Conservation (phyloP, 2,329 filamentous ascomycete genomes). For the Fusarium humuli region DNA sequence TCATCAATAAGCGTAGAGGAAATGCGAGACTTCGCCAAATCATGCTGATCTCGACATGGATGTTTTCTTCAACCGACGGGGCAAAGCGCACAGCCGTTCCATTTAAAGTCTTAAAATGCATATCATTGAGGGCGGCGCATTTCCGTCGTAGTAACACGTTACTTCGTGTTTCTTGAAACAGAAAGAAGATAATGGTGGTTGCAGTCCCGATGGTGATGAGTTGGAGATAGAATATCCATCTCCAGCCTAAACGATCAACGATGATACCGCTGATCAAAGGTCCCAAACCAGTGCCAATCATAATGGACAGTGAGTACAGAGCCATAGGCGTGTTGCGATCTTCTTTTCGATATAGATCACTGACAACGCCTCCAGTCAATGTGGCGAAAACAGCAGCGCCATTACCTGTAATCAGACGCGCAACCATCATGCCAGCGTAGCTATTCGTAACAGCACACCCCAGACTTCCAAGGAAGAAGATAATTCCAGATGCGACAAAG, state of each 20-base stretch:
- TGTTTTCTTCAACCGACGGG: slow-evolving; percentile 16
- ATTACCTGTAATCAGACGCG: slow-evolving; percentile 71
- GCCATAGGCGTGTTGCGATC: slow-evolving; percentile 77
- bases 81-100: slow-evolving; percentile 3
- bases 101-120: slow-evolving; percentile 44
- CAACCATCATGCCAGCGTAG: slow-evolving; percentile 71
- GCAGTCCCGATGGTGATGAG: slow-evolving; percentile 67
- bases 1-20: slow-evolving; percentile 61
- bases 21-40: slow-evolving; percentile 48
- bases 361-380: slow-evolving; percentile 73
- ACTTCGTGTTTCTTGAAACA: slow-evolving; percentile 76
- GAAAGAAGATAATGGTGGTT: slow-evolving; percentile 66
- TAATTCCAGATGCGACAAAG: slow-evolving; percentile 47
- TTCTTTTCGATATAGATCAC: slow-evolving; percentile 72
- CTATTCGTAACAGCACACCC: slow-evolving; percentile 69
- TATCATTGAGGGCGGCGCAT: slow-evolving; percentile 66
- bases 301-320: slow-evolving; percentile 69
- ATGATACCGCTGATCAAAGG: slow-evolving; percentile 70
- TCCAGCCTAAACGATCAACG: slow-evolving; percentile 67
- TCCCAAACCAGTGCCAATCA: slow-evolving; percentile 73
- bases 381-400: slow-evolving; percentile 62
- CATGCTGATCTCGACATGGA: slow-evolving; percentile 39
- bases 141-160: slow-evolving; percentile 73
- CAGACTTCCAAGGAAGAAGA: slow-evolving; percentile 56
- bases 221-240: slow-evolving; percentile 77